These are phyloP conservation scores for Leucosporidium scottii DNA, from an alignment of 768 basidiomycete species.

Conservation along the genomic window DNA sequence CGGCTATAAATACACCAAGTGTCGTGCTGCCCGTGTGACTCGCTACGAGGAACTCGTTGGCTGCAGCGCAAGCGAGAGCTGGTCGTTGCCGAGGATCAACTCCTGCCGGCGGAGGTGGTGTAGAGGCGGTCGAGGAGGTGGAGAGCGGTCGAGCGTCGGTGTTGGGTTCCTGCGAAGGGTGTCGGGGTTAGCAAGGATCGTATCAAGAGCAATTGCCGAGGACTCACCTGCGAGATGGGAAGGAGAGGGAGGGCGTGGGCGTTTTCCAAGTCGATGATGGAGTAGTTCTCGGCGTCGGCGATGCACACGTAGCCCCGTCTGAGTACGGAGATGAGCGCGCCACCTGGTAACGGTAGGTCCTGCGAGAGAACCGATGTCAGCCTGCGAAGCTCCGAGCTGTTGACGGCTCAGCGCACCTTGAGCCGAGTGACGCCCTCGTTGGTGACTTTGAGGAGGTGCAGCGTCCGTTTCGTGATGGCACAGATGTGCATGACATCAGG, in stretches of 20 bases:
- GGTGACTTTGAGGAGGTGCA: constrained; percentile 42
- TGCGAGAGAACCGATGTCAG: not conserved
- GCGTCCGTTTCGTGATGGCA: constrained; percentile 40
- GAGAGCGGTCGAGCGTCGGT: constrained; percentile 39
- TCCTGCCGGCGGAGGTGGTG: not conserved
- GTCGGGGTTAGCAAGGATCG: constrained; percentile 3
- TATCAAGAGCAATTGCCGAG: constrained; percentile 39
- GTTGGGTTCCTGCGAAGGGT: constrained; percentile 38
- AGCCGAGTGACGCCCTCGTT: constrained; percentile 20
- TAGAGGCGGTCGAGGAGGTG: not conserved
- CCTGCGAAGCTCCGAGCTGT: not conserved
- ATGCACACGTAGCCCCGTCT: constrained; percentile 61
- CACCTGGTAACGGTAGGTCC: constrained; percentile 34
- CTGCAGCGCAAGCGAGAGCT: constrained; percentile 64
- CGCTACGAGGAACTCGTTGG: constrained; percentile 74
- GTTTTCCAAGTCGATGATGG: constrained; percentile 67
- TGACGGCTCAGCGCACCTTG: constrained; percentile 18
- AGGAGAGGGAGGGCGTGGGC: constrained; percentile 65
- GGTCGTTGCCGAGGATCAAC: constrained; percentile 47
- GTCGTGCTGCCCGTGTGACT: constrained; percentile 76
- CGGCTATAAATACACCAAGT: constrained; percentile 77
- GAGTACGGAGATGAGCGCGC: constrained; percentile 50
- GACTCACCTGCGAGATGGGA: constrained; percentile 65
- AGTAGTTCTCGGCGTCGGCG: constrained; percentile 66
- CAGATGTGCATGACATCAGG: constrained; percentile 40